Conservation (phyloP, 306 rosid species). For the Lathyrus sativus region DNA sequence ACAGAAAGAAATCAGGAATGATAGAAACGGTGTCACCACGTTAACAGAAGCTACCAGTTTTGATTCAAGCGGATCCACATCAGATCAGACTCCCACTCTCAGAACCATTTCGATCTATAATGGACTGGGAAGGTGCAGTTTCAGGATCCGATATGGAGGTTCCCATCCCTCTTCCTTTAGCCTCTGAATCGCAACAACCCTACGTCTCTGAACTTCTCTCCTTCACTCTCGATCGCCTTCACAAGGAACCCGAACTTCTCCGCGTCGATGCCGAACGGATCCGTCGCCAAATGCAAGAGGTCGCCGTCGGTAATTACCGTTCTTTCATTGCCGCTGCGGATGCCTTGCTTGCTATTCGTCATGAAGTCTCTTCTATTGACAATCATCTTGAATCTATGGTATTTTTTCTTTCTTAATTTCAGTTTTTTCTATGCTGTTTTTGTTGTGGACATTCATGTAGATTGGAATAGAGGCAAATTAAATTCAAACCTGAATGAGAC, state of each 20-base stretch:
- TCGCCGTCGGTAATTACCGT: conserved; percentile 86
- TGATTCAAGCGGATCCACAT: background rate
- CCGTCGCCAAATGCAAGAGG: conserved; percentile 98
- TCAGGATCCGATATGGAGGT: conserved; percentile 48
- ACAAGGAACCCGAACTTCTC: conserved; percentile 99
- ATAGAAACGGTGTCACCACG: no score
- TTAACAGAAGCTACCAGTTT: background rate
- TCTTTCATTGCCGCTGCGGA: conserved; percentile 91
- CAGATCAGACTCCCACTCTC: background rate
- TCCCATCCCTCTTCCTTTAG: conserved; percentile 73
- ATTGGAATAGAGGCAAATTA: background rate
- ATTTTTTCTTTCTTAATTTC: background rate
- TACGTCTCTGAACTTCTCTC: conserved; percentile 97
- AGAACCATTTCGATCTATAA: background rate
- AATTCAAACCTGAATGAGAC: no score
- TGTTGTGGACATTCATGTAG: background rate
- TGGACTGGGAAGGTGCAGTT: conserved; percentile 40
- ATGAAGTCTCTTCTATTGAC: conserved; percentile 61
- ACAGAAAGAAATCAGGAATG: no score
- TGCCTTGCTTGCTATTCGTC: conserved; percentile 82
- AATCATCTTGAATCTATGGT: conserved; percentile 48
- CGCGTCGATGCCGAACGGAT: conserved; percentile 98
- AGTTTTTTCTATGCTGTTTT: background rate
- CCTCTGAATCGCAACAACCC: conserved; percentile 87
- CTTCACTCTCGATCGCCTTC: conserved; percentile 95